Conservation (phyloP, 768 basidiomycete genomes). For the Psilocybe sp. region DNA sequence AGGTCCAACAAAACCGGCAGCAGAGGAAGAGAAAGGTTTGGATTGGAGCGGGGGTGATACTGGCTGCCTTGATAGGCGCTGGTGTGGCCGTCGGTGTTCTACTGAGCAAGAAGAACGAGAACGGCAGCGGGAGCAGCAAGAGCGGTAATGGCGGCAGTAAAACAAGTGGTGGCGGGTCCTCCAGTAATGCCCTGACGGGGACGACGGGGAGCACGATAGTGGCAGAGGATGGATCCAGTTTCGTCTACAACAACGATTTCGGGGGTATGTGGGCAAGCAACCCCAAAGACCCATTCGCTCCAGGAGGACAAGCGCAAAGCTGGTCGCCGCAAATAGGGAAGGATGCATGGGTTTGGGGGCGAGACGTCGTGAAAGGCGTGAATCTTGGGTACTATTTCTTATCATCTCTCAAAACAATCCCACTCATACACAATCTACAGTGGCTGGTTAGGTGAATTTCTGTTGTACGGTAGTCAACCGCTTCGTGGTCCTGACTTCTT, state of each 20-base stretch:
- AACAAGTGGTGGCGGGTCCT: slow-evolving; percentile 4
- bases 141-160: slow-evolving; percentile 4
- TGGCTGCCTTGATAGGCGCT: slow-evolving; percentile 33
- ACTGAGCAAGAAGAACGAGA: slow-evolving; percentile 18
- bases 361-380: slow-evolving; percentile 52
- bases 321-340: slow-evolving; percentile 73
- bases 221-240: slow-evolving; percentile 72
- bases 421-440: slow-evolving; percentile 21
- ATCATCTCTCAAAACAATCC: slow-evolving; percentile 1
- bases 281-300: slow-evolving; percentile 66
- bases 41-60: slow-evolving; percentile 28
- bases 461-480: neutral
- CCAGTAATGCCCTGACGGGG: slow-evolving; percentile 39
- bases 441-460: slow-evolving; percentile 42
- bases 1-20: neutral
- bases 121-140: slow-evolving; percentile 9
- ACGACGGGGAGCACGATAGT: slow-evolving; percentile 64
- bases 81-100: slow-evolving; percentile 37
- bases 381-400: slow-evolving; percentile 47
- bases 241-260: slow-evolving; percentile 75
- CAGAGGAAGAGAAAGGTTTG: slow-evolving; percentile 4
- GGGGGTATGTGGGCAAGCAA: slow-evolving; percentile 83
- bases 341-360: slow-evolving; percentile 72
- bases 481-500: neutral
- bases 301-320: slow-evolving; percentile 73